Conservation (phyloP, 2,329 filamentous ascomycete genomes). For the Venturia nashicola region DNA sequence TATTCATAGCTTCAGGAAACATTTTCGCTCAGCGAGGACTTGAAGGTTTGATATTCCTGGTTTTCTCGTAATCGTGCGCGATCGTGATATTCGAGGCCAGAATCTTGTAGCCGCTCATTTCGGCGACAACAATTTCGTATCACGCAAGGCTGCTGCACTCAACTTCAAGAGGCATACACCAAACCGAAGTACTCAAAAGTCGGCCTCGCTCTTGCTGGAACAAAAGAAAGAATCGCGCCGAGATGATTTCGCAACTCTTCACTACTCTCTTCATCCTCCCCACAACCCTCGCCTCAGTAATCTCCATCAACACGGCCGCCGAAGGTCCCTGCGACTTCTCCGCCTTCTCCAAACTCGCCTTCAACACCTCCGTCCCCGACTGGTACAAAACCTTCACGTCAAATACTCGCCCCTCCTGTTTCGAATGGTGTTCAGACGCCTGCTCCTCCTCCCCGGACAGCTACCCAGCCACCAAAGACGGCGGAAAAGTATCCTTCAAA, state of each 20-base stretch:
- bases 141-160: too few species aligned
- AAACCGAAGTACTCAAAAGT: not conserved
- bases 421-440: slow-evolving; percentile 7
- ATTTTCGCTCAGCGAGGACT: too few species aligned
- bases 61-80: too few species aligned
- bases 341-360: slow-evolving; percentile 4
- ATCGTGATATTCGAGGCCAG: too few species aligned
- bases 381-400: not conserved
- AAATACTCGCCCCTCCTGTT: not conserved
- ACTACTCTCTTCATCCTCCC: not conserved
- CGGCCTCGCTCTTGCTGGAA: not conserved
- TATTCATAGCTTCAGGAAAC: too few species aligned
- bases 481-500: slow-evolving; percentile 1
- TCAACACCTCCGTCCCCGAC: not conserved
- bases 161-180: not conserved
- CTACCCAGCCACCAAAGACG: slow-evolving; percentile 3
- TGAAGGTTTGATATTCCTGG: too few species aligned
- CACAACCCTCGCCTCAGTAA: not conserved
- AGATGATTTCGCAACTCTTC: not conserved
- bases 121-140: too few species aligned
- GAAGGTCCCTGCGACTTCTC: not conserved
- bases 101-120: too few species aligned
- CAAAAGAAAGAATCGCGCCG: not conserved
- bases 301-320: not conserved
- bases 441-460: slow-evolving; percentile 1